Evolutionary conservation across 208 protist species (phyloP), one percentile per base, ranked within the genome.

Genomic region (Strigomonas galati): DNA sequence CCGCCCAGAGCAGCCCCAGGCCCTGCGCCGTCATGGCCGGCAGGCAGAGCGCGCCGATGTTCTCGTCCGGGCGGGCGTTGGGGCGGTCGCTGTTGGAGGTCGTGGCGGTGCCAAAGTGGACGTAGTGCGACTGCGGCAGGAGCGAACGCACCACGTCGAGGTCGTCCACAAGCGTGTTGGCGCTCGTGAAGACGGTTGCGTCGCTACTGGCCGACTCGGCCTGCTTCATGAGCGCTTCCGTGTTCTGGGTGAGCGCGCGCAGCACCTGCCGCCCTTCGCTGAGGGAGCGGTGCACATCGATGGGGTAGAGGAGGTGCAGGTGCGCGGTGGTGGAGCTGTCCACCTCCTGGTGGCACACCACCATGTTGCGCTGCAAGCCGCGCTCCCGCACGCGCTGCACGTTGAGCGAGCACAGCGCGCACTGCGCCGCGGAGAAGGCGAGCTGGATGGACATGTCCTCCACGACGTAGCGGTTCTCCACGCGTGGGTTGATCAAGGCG

Each of bases 381-480:
- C 75, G 81, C 62, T 88, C 56, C 48, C 72, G 72, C 59, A 91
- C 86, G 1, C 88, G 84, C 56, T 68, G 62, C 31, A 82, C 79
- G 37, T 63, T 82, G 35, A 96, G 72, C 28, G 77, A 68, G 51
- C 74, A 72, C 53, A 93, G 87, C 55, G 83, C 79, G 26, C 74
- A 82, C 68, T 96, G 91, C 31, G 86, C 91, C 7, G 88, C 88
- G 28, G 79, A 89, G 67, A 97, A 94, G 26, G 73, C 77, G 48
- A 94, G 62, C 71, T 97, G 92, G 30, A 96, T 35, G 0, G 87
- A 82, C 44, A 84, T 78, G 56, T 89, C 78, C 71, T 97, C 93
- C 32, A 95, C 73, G 28, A 94, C 67, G 74, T 85, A 97, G 15
- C 81, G 74, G 24, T 89, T 66, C n/a, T 71, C 65, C 24, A 56